Conservation (phyloP, 1,139 yeast genomes). For the Diutina pseudorugosa region DNA sequence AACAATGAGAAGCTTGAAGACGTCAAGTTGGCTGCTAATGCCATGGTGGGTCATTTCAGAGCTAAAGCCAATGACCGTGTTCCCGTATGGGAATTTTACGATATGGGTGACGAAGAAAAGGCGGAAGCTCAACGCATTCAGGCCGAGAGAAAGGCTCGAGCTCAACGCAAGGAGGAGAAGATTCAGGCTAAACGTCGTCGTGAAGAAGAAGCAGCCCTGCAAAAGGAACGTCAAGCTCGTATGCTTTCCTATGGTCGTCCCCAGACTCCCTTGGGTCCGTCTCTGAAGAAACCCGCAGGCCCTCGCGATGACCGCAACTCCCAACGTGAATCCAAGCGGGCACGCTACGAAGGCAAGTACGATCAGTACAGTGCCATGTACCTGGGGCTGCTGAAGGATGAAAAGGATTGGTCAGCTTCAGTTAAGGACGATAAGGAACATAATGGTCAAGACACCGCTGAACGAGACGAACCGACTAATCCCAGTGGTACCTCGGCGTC, state of each 20-base stretch:
- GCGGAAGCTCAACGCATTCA: background rate
- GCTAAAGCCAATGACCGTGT: slow-evolving; percentile 48
- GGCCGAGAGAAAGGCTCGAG: background rate
- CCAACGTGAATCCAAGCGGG: background rate
- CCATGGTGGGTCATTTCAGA: slow-evolving; percentile 61
- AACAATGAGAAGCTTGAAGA: slow-evolving; percentile 62
- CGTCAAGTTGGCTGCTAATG: slow-evolving; percentile 66
- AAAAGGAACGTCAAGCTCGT: background rate
- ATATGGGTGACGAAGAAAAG: background rate
- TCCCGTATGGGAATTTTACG: slow-evolving; percentile 40
- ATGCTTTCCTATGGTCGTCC: background rate
- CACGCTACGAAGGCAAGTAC: slow-evolving; percentile 1
- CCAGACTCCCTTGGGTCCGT: background rate
- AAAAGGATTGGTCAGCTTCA: background rate
- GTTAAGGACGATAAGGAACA: background rate
- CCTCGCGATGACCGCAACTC: background rate
- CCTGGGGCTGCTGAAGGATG: background rate
- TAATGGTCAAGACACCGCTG: background rate
- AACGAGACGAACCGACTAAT: background rate
- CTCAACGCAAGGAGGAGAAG: background rate
- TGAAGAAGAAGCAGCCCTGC: background rate
- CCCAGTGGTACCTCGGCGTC: background rate
- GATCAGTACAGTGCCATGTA: background rate
- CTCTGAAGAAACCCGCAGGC: background rate
- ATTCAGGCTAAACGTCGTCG: background rate